A percentile compares a stretch with the other conserved stretches of the same genome.
Conservation (phyloP, 2,329 filamentous ascomycete species). For the Beauveria asiatica region DNA sequence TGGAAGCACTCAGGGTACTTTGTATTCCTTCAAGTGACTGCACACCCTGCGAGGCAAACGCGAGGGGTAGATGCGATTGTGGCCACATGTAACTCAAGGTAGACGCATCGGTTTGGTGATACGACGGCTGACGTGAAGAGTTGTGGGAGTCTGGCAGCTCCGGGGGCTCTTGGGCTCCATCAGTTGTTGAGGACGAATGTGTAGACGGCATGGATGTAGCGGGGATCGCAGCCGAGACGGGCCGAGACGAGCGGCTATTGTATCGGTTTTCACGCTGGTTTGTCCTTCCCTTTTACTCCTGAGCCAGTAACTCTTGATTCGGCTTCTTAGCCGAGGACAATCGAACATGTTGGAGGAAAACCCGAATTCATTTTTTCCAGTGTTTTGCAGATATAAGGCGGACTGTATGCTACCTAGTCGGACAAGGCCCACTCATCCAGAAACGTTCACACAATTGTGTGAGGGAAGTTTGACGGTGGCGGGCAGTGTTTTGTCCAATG, state of each 20-base stretch:
- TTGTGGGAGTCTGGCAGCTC: background rate
- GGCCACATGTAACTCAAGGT: background rate
- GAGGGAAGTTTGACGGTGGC: background rate
- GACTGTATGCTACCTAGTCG: background rate
- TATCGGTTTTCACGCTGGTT: background rate
- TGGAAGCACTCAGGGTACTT: background rate
- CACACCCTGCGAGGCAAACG: background rate
- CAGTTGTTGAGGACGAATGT: background rate
- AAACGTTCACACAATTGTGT: conserved; percentile 2
- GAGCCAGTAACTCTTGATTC: background rate
- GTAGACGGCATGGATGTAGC: conserved; percentile 8
- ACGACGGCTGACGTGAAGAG: conserved; percentile 4
- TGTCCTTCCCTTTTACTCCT: background rate
- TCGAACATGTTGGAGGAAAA: background rate
- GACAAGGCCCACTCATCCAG: background rate
- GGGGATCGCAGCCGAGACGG: background rate
- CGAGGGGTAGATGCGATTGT: background rate
- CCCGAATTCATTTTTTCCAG: background rate
- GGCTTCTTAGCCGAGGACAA: background rate
- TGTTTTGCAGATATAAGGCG: conserved; percentile 7
- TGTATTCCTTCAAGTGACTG: background rate
- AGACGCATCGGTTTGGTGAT: background rate
- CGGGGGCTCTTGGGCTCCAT: background rate
- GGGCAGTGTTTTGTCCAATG: background rate
- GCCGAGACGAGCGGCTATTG: background rate